Percentiles rank a stretch among this genome's conserved stretches.
These are phyloP conservation scores for Cladosporium cucumerinum DNA, from an alignment of 2,329 filamentous ascomycete genomes.

Conservation along the genomic window DNA sequence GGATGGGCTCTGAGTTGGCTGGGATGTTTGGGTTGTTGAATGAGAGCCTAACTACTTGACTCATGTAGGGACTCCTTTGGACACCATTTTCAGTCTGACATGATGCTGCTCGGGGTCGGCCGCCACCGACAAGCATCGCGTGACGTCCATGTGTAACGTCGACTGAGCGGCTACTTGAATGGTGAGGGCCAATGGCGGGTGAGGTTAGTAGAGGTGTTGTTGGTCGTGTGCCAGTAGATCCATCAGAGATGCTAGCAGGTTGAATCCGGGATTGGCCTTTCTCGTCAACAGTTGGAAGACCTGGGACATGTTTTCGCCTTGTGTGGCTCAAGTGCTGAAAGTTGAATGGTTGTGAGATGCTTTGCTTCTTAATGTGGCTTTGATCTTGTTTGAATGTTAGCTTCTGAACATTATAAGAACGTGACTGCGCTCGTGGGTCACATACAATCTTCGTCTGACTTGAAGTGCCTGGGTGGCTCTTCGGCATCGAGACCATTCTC, in stretches of 20 bases:
- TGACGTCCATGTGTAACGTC: conserved; percentile 8
- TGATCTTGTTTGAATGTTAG: conserved; percentile 24
- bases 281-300: conserved; percentile 50
- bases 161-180: conserved; percentile 7
- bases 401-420: neutral
- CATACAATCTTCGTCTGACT: conserved; percentile 11
- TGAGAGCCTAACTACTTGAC: neutral
- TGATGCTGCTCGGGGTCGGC: conserved; percentile 5
- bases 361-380: conserved; percentile 39
- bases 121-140: neutral
- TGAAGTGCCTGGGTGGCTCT: neutral
- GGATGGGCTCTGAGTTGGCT: neutral
- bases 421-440: neutral
- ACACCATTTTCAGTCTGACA: conserved; percentile 2
- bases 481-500: neutral
- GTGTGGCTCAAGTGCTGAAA: conserved; percentile 64
- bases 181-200: conserved; percentile 3
- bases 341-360: conserved; percentile 61
- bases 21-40: conserved; percentile 3
- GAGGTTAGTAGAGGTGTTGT: conserved; percentile 2
- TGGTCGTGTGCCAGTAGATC: conserved; percentile 19
- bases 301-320: conserved; percentile 52
- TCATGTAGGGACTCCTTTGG: neutral
- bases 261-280: conserved; percentile 52
- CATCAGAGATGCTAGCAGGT: conserved; percentile 32